Percentiles rank a stretch among this genome's conserved stretches.
phyloP scores from a whole-genome alignment of 441 rosid genomes.

The Codiaeum variegatum region DNA sequence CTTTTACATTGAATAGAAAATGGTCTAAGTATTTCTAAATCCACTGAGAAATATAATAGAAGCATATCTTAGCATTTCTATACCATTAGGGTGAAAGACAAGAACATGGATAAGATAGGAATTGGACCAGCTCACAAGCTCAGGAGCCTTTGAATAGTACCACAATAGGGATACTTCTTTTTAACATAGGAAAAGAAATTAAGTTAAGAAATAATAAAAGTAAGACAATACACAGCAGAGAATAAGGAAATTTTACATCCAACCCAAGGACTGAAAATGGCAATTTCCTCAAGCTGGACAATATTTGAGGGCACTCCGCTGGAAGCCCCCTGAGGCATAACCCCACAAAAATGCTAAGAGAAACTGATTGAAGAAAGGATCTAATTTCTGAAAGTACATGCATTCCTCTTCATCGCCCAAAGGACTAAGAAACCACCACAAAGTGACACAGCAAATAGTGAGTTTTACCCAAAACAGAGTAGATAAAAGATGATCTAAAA shows the following conservation, averaged over 20 bases:
- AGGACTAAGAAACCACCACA: neutral
- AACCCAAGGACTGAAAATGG: neutral
- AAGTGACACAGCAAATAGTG: neutral
- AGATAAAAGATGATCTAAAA: neutral
- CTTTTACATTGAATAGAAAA: neutral
- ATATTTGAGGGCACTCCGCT: neutral
- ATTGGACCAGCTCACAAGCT: slow-evolving; percentile 8
- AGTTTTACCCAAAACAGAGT: neutral
- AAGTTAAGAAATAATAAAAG: neutral
- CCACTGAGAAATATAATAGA: neutral
- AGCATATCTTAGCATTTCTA: neutral
- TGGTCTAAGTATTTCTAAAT: neutral
- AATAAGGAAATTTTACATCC: neutral
- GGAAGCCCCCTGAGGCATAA: neutral
- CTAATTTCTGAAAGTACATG: neutral
- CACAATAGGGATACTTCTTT: neutral
- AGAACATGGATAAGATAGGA: neutral
- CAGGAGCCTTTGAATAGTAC: neutral
- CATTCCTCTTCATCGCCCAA: neutral
- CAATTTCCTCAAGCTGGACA: neutral
- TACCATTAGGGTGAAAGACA: neutral
- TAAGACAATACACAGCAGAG: neutral
- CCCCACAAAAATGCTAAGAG: neutral
- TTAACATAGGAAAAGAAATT: neutral
- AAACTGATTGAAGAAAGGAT: neutral